Evolutionary conservation across 2,329 filamentous ascomycete genomes (phyloP), one percentile per base, ranked within the genome.

Genomic region (Paecilomyces niveus): DNA sequence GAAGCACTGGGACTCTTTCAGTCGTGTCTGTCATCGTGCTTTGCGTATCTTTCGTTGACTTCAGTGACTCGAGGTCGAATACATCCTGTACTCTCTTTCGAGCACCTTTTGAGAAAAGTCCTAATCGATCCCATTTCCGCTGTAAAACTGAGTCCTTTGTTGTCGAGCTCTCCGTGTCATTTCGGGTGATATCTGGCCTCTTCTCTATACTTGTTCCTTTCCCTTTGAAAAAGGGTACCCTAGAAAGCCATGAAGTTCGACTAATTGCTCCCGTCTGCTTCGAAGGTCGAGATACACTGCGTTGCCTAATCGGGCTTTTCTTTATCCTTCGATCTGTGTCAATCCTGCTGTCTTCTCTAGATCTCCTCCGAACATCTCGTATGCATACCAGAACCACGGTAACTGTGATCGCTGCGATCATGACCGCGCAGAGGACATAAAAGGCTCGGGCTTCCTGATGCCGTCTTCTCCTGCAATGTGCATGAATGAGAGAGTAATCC

Each of bases 1-100:
- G 64, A 39, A 67, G 63, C 32, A 66, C 63, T 26, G 60, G 64
- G n/a, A 64, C 53, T 26, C 55, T 58, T 29, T 62, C 57, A n/a
- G 24, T 35, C 15, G 31, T 53, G 6, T 54, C 50, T 5, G 15
- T 29, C 31, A 50, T 52, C 10, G 24, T 32, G 21, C 54, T 33
- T 49, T 21, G 54, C 9, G 54, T 26, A 39, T 45, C 13, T 49
- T 32, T 45, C 6, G 29, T 59, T 7, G 53, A 52, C 29, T 50
- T 39, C 15, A 62, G 31, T 24, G 64, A 57, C 54, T 65, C 63
- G 13, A 65, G 39, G 58, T 66, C 64, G 32, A 66, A 65, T 13
- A 67, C 35, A 53, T 64, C 64, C 49, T 63, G 59, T n/a, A 67
- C 29, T 35, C 58, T 56, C 32, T 58, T 62, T 35, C 64, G 64